Conservation (phyloP, 2,329 filamentous ascomycete species). For the Aaosphaeria pasadenensis region DNA sequence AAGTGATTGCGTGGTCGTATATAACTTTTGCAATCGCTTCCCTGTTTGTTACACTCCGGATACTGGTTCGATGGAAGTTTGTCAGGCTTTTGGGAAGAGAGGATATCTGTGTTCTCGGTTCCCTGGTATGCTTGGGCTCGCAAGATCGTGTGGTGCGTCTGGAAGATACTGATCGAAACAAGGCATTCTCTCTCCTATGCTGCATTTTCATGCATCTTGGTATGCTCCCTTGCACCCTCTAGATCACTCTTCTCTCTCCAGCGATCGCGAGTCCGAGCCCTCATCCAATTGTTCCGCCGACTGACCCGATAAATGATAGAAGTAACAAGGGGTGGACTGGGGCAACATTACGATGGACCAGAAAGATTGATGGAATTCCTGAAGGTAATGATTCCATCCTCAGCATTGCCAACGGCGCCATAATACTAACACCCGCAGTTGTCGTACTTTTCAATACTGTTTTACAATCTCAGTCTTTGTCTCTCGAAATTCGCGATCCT, state of each 20-base stretch:
- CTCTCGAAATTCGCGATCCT: conserved; percentile 7
- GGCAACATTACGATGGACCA: background rate
- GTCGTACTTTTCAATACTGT: conserved; percentile 5
- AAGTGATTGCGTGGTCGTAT: conserved; percentile 4
- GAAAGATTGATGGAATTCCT: background rate
- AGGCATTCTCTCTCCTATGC: background rate
- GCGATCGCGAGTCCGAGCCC: background rate
- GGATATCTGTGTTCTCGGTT: background rate
- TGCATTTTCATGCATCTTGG: conserved; percentile 1
- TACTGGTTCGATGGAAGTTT: conserved; percentile 1
- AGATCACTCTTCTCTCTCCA: too few species aligned
- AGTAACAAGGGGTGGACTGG: background rate
- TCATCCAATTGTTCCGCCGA: background rate
- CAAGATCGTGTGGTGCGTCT: too few species aligned
- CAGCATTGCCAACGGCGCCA: background rate
- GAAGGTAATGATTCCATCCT: background rate
- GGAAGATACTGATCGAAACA: too few species aligned
- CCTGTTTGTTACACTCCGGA: background rate
- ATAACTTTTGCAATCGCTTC: background rate
- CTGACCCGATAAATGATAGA: background rate
- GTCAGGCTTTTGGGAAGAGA: conserved; percentile 1
- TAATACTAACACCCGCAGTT: background rate
- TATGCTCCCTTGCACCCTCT: background rate
- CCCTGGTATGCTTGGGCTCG: background rate
- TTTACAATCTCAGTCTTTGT: conserved; percentile 6